phyloP scores from a whole-genome alignment of 78 protist genomes.

The Dictyostelium intermedium region DNA sequence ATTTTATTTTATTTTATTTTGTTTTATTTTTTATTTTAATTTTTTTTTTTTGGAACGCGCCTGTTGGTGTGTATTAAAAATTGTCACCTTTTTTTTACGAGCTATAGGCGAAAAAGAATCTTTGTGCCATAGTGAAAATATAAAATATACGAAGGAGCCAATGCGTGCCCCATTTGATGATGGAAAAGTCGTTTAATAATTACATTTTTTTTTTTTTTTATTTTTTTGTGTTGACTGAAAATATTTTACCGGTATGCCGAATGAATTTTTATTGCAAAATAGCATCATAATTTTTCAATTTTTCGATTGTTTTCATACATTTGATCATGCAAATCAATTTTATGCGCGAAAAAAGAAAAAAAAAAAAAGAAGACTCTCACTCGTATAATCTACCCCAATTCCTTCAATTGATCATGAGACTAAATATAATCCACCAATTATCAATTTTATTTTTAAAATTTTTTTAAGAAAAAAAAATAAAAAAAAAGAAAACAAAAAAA shows the following conservation, averaged over 20 bases:
- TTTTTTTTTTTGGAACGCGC: too few relatives aligned
- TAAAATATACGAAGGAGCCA: neutral
- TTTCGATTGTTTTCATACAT: neutral
- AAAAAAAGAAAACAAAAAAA: neutral
- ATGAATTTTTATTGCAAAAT: neutral
- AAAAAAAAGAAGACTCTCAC: neutral
- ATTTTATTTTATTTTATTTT: too few relatives aligned
- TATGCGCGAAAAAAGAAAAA: neutral
- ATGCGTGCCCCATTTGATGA: neutral
- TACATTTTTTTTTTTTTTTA: too few relatives aligned
- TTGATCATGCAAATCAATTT: neutral
- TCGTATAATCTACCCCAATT: neutral
- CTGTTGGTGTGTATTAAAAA: too few relatives aligned
- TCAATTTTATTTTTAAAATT: neutral
- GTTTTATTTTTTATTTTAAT: too few relatives aligned
- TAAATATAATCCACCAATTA: neutral
- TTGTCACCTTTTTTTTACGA: neutral
- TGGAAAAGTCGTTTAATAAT: neutral
- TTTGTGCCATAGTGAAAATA: neutral
- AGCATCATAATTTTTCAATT: neutral
- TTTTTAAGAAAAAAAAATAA: neutral
- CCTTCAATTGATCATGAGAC: neutral
- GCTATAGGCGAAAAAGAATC: neutral
- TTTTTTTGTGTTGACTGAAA: neutral
- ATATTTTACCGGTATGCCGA: neutral